phyloP scores from a whole-genome alignment of 305 asterid species.

The Fraxinus floribunda region DNA sequence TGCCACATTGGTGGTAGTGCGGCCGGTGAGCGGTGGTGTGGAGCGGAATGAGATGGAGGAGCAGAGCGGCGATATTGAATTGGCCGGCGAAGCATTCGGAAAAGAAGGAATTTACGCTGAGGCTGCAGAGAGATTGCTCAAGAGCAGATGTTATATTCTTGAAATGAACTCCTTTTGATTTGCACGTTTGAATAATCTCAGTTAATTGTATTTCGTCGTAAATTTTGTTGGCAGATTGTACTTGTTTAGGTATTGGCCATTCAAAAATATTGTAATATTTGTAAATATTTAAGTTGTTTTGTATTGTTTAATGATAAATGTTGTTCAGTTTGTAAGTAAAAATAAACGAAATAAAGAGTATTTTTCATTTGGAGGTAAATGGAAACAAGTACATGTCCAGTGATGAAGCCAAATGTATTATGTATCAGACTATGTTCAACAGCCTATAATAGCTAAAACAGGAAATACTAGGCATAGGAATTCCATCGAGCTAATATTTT shows the following conservation, averaged over 20 bases:
- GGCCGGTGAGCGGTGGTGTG: conserved; percentile 33
- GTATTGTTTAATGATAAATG: background rate
- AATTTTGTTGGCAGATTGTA: background rate
- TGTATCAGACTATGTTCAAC: background rate
- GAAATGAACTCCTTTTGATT: conserved; percentile 63
- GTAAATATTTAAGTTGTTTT: background rate
- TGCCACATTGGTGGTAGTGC: conserved; percentile 62
- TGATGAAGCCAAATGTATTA: background rate
- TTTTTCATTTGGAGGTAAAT: too few relatives aligned
- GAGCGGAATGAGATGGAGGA: conserved; percentile 43
- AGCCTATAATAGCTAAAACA: background rate
- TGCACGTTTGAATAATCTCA: background rate
- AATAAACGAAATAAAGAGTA: background rate
- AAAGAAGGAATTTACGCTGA: conserved; percentile 35
- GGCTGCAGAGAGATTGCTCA: conserved; percentile 49
- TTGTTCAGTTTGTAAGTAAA: background rate
- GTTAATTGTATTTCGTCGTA: background rate
- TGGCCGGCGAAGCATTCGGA: conserved; percentile 52
- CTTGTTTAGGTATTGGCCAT: background rate
- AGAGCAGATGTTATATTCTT: conserved; percentile 47
- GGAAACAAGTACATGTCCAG: background rate
- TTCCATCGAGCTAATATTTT: too few relatives aligned
- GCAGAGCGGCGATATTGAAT: conserved; percentile 34
- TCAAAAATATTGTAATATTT: background rate
- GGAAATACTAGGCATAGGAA: too few relatives aligned